Conservation (phyloP, 306 rosid species). For the Pyrus communis region DNA sequence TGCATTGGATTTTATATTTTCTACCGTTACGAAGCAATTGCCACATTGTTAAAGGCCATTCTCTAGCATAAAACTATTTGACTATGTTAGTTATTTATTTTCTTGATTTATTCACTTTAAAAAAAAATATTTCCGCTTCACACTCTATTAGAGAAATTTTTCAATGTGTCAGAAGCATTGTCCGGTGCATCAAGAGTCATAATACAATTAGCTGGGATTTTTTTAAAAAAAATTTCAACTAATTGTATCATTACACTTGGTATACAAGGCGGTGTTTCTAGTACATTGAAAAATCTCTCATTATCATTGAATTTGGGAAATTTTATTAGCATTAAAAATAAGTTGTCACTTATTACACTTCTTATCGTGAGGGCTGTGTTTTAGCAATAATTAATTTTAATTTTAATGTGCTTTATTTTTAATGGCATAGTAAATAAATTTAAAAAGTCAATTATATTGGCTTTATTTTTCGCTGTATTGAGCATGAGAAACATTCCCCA, state of each 20-base stretch:
- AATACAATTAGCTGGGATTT: no score
- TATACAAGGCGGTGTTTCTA: rapidly evolving
- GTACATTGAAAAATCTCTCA: no score
- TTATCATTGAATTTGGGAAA: no score
- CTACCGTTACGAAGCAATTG: not conserved
- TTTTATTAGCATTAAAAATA: no score
- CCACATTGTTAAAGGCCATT: not conserved
- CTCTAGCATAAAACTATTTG: not conserved
- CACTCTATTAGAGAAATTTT: not conserved
- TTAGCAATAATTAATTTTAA: not conserved
- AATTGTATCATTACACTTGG: no score
- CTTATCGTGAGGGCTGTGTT: not conserved
- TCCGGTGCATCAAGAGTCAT: no score
- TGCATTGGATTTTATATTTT: not conserved
- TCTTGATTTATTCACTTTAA: not conserved
- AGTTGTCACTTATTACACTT: not conserved
- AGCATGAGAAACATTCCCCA: not conserved
- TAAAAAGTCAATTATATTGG: not conserved
- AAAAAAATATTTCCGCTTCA: not conserved
- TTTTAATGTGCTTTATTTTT: not conserved
- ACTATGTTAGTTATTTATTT: not conserved
- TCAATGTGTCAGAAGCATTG: no score
- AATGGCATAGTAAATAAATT: not conserved
- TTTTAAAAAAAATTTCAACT: no score
- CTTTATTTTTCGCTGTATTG: not conserved